phyloP scores from a whole-genome alignment of 2,329 filamentous ascomycete species.

The Exophiala alcalophila region DNA sequence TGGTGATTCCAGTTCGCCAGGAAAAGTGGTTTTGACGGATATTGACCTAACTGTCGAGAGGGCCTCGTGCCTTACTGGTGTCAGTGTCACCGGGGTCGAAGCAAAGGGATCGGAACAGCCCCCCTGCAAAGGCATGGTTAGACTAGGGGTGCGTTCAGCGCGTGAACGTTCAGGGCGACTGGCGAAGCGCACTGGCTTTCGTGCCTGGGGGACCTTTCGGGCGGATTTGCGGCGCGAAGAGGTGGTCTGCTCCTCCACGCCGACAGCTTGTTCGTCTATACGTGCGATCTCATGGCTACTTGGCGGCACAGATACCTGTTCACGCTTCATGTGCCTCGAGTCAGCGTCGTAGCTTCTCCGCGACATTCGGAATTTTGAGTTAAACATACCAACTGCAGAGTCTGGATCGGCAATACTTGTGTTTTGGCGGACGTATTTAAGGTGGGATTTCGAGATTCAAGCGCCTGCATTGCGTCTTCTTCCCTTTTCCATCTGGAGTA shows the following conservation, averaged over 20 bases:
- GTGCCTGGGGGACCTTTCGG: neutral
- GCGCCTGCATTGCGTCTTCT: neutral
- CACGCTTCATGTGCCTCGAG: no score
- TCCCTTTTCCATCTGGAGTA: neutral
- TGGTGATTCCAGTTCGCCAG: neutral
- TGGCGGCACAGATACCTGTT: no score
- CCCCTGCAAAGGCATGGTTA: neutral
- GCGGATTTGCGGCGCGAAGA: neutral
- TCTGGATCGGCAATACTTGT: no score
- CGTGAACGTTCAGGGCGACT: neutral
- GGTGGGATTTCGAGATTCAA: neutral
- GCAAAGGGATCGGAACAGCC: neutral
- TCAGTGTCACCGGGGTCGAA: neutral
- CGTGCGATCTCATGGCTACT: no score
- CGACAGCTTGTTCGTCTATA: neutral
- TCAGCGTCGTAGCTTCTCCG: no score
- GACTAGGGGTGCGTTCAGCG: no score
- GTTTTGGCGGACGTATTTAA: no score
- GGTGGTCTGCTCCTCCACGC: no score
- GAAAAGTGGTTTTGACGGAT: slow-evolving; percentile 1
- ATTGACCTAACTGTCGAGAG: neutral
- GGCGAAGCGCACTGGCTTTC: neutral
- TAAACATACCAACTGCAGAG: no score
- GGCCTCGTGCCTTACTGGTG: neutral
- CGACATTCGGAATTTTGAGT: no score